Evolutionary conservation across 352 stramenopile species (phyloP), one percentile per base, ranked within the genome.

Genomic region (Pythium coloratum): DNA sequence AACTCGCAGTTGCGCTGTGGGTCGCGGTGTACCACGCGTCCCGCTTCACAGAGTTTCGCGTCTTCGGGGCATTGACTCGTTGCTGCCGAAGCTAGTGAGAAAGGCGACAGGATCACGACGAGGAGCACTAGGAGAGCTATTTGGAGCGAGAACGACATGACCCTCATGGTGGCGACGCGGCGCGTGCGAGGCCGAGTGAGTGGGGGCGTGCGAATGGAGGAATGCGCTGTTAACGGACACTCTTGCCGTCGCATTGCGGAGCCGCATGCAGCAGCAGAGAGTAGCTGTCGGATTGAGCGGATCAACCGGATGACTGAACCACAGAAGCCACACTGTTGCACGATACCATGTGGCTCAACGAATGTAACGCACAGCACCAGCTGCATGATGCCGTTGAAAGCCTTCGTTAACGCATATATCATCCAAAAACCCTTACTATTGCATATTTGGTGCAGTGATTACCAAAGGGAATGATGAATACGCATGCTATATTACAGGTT

Each of bases 401-500:
- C 40, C 40, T 49, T 13, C 16, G 40, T 6, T 7, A 49, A 3
- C 20, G 40, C 40, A 49, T 49, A 49, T 24, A 4, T 44, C 36
- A 44, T 44, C 36, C 36, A 18, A 16, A 10, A 12, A 44, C 12
- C 36, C 36, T 44, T 16, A 44, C 10, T 44, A 14, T 12, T 5
- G 10, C 12, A 7, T 44, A 44, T 4, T 44, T 5, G 36, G 36
- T 44, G 36, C 36, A 44, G 6, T 44, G 3, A 4, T 3, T 44
- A 16, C 16, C 36, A 16, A 10, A 44, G 36, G 36, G 6, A 18
- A 4, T 14, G 0, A 16, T 4, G 6, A 12, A 5, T 44, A 3
- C 10, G 46, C 34, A 55, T 55, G 20, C 20, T 55, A 55, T 55
- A 58, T 20, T 58, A 58, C 51, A 58, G 51, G 26, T 26, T 26